Evolutionary conservation across 495 filamentous ascomycete genomes (phyloP).

Genomic region (Xylaria castorea): DNA sequence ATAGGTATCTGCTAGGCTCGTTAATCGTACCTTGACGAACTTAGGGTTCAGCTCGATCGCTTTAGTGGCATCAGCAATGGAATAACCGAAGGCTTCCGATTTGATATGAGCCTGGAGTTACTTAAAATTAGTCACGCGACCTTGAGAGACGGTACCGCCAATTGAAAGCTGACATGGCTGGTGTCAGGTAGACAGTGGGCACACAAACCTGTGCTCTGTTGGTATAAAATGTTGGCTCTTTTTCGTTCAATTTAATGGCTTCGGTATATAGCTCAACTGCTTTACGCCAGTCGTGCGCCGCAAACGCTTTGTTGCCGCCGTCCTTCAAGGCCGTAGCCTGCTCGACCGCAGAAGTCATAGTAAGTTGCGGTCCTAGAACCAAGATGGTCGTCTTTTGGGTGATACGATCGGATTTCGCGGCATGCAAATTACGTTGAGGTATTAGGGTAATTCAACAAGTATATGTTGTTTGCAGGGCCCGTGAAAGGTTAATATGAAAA

Average conservation of each 20-base stretch:
- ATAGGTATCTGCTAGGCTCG: background rate
- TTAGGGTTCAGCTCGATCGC: slow-evolving; percentile 89
- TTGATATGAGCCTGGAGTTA: slow-evolving; percentile 82
- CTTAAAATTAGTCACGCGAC: slow-evolving; percentile 55
- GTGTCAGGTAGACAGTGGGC: slow-evolving; percentile 13
- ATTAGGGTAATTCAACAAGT: background rate
- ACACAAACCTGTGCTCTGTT: slow-evolving; percentile 87
- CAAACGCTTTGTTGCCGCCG: slow-evolving; percentile 93
- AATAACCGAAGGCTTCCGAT: slow-evolving; percentile 91
- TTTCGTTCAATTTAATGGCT: slow-evolving; percentile 85
- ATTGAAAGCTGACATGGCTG: background rate
- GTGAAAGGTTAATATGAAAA: background rate
- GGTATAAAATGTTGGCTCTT: slow-evolving; percentile 87
- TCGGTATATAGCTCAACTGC: slow-evolving; percentile 88
- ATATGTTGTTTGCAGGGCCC: background rate
- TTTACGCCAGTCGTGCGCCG: slow-evolving; percentile 81
- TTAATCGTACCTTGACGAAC: slow-evolving; percentile 75
- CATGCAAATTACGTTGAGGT: background rate
- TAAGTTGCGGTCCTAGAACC: background rate
- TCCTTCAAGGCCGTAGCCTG: slow-evolving; percentile 84
- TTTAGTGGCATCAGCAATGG: slow-evolving; percentile 90
- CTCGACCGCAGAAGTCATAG: slow-evolving; percentile 50
- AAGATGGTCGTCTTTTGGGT: slow-evolving; percentile 6
- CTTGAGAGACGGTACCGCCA: slow-evolving; percentile 24
- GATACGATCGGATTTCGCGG: background rate